These are phyloP conservation scores for Citropsis articulata DNA, from an alignment of 345 rosid genomes.

Conservation along the genomic window DNA sequence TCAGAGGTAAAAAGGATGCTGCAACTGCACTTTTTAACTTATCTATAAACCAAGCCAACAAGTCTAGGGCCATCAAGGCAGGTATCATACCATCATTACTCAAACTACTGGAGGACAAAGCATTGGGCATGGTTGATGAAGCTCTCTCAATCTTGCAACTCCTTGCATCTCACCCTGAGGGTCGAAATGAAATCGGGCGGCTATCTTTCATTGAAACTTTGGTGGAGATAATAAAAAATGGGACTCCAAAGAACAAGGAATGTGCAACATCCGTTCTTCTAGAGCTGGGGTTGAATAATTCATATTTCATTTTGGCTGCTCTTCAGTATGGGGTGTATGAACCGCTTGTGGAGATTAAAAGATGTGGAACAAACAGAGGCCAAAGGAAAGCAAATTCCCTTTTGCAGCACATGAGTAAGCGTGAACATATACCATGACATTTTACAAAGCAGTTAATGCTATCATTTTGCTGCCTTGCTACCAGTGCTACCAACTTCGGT, in stretches of 20 bases:
- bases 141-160: constrained; percentile 60
- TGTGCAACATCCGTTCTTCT: constrained; percentile 56
- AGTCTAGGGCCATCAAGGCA: constrained; percentile 51
- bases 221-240: constrained; percentile 46
- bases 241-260: constrained; percentile 69
- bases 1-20: constrained; percentile 67
- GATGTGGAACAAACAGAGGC: constrained; percentile 53
- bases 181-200: constrained; percentile 35
- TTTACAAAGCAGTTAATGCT: neutral
- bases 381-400: constrained; percentile 63
- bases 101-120: constrained; percentile 38
- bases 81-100: constrained; percentile 51
- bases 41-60: constrained; percentile 52
- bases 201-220: constrained; percentile 41
- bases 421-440: constrained; percentile 47
- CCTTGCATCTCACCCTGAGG: constrained; percentile 44
- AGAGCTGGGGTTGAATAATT: constrained; percentile 42
- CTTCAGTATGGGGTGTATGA: constrained; percentile 62
- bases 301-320: constrained; percentile 39
- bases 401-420: constrained; percentile 56
- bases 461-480: neutral
- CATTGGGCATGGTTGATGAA: constrained; percentile 59
- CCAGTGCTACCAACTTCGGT: neutral
- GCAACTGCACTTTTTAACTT: constrained; percentile 66
- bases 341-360: constrained; percentile 36